These are phyloP conservation scores for Cladosporium sp. DNA, from an alignment of 2,329 filamentous ascomycete species.

Conservation along the genomic window DNA sequence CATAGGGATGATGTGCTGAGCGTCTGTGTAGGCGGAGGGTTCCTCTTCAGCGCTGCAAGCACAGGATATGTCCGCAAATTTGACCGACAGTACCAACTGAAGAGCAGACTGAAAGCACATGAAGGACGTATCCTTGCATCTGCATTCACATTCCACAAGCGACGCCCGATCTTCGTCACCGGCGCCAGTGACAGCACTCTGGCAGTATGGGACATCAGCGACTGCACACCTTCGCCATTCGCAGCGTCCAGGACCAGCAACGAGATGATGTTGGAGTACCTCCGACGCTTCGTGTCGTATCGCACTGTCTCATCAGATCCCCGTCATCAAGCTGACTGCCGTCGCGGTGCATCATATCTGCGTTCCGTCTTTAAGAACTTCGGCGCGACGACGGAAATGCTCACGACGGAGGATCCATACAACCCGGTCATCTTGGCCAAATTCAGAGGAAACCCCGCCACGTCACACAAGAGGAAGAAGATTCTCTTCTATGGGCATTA, in stretches of 20 bases:
- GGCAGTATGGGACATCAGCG: constrained; percentile 76
- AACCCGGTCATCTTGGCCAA: constrained; percentile 93
- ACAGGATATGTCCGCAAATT: constrained; percentile 69
- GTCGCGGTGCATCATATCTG: constrained; percentile 85
- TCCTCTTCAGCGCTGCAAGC: constrained; percentile 84
- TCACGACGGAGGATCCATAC: constrained; percentile 72
- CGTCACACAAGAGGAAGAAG: constrained; percentile 67
- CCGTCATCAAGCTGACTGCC: constrained; percentile 86
- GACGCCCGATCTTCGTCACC: constrained; percentile 82
- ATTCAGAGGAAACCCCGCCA: constrained; percentile 71
- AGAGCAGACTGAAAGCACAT: constrained; percentile 77
- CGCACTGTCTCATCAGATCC: constrained; percentile 85
- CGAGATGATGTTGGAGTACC: constrained; percentile 58
- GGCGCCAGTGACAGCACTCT: constrained; percentile 90
- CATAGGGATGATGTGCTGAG: constrained; percentile 81
- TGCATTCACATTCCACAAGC: constrained; percentile 64
- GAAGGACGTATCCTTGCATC: constrained; percentile 84
- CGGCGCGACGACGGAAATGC: constrained; percentile 81
- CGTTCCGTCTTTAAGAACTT: constrained; percentile 88
- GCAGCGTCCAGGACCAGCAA: constrained; percentile 53
- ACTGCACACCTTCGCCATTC: constrained; percentile 47
- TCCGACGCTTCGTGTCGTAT: constrained; percentile 84
- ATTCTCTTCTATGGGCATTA: constrained; percentile 98
- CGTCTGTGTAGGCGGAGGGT: constrained; percentile 77
- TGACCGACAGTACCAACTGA: constrained; percentile 78